Evolutionary conservation across 2,329 filamentous ascomycete species (phyloP), one percentile per base, ranked within the genome.

Genomic region (Cephalotrichum gorgonifer): DNA sequence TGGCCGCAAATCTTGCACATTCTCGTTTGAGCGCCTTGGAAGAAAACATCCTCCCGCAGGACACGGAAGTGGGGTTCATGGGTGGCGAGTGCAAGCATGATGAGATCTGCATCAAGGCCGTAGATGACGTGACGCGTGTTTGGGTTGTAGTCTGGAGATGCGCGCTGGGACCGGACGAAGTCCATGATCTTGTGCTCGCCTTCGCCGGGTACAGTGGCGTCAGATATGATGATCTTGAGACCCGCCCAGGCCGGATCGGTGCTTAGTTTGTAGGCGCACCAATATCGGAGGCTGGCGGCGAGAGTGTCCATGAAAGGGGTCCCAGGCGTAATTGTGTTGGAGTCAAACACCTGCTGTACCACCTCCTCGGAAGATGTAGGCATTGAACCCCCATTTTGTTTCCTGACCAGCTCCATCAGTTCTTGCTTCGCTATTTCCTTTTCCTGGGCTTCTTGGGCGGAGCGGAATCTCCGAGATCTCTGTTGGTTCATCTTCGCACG

Each of bases 401-500:
- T 81, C 61, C 85, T 86, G 48, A 97, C 74, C 63, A 95, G 73
- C 59, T 91, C 90, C 52, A 90, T 73, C 44, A 96, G 83, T 63
- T 95, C 88, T 54, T 85, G 82, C 61, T 94, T 95, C 62, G 96
- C 88, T 51, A 85, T 82, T 61, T 94, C 89, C 63, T 96, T 95
- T 64, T 97, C 89, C 61, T 88, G 83, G 15, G 93, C 93, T 64
- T 98, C 93, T 64, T 91, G 88, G 2, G 90, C 93, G 22, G 91
- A 86, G 53, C 93, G 85, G 70, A 98, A 98, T 60, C 93, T 88
- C 66, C 93, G 81, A 39, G 93, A 95, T 53, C 93, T 88, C 70
- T 98, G 93, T 64, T 98, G 94, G 64, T 98, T 98, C 93, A 98
- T 98, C 70, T 98, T 98, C 51, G 94, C 94, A 65, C 93, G 86